A percentile compares a stretch with the other conserved stretches of the same genome.
Conservation (phyloP, 805 yeast genomes). For the Spathaspora arborariae region DNA sequence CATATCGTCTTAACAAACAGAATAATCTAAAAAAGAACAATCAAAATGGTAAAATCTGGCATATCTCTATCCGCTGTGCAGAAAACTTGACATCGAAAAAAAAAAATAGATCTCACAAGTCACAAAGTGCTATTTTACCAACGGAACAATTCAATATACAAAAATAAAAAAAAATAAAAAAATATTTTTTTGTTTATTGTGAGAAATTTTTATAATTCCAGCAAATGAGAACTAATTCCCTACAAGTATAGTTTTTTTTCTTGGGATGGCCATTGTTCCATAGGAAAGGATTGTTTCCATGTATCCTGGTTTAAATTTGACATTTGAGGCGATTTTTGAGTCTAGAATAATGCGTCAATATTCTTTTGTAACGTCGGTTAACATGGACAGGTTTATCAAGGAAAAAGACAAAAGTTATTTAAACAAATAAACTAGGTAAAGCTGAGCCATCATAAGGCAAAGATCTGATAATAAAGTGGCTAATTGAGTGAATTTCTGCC, state of each 20-base stretch:
- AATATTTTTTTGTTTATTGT: not conserved
- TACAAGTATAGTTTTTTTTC: too few relatives aligned
- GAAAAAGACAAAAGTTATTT: too few relatives aligned
- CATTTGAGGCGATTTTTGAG: not conserved
- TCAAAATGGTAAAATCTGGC: too few relatives aligned
- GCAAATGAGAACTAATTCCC: not conserved
- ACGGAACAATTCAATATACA: not conserved
- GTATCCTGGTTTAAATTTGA: not conserved
- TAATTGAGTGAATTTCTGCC: not conserved
- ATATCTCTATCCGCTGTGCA: too few relatives aligned
- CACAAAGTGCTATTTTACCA: too few relatives aligned
- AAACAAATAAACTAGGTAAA: too few relatives aligned
- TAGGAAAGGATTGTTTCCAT: not conserved
- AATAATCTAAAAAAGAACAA: too few relatives aligned
- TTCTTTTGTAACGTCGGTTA: not conserved
- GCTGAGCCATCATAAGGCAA: too few relatives aligned
- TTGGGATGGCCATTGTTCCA: not conserved
- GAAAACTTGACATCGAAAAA: too few relatives aligned
- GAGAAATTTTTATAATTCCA: not conserved
- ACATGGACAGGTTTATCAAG: not conserved
- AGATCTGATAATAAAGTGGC: too few relatives aligned
- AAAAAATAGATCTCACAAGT: not conserved
- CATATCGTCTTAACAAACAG: too few relatives aligned
- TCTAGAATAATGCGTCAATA: not conserved
- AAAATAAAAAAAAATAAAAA: too few relatives aligned